These are phyloP conservation scores for Yamadazyma paraphyllophila DNA, from an alignment of 805 yeast genomes.

Conservation along the genomic window DNA sequence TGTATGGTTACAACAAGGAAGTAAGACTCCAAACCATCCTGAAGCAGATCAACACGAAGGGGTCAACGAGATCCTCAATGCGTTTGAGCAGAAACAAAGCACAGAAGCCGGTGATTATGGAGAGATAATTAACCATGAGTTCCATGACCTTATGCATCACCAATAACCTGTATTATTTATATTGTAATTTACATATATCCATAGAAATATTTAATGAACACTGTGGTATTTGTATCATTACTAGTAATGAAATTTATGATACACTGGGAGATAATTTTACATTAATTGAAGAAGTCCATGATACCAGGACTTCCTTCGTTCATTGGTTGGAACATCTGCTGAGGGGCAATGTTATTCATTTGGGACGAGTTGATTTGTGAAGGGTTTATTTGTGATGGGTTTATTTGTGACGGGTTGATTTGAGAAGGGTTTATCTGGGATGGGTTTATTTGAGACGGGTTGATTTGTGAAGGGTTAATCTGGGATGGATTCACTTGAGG, in stretches of 20 bases:
- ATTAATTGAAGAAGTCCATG: constrained; percentile 28
- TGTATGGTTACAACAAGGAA: constrained; percentile 54
- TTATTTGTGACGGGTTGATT: background rate
- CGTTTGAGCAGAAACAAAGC: constrained; percentile 3
- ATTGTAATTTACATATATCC: constrained; percentile 5
- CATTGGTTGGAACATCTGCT: constrained; percentile 35
- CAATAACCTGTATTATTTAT: background rate
- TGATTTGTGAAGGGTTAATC: background rate
- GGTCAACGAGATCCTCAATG: constrained; percentile 7
- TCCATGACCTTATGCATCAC: constrained; percentile 26
- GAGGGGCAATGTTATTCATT: constrained; percentile 30
- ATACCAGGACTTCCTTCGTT: constrained; percentile 14
- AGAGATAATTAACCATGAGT: constrained; percentile 39
- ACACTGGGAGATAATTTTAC: background rate
- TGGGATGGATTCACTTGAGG: background rate
- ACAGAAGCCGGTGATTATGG: constrained; percentile 28
- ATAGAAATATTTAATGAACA: background rate
- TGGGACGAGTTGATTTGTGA: background rate
- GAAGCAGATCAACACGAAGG: background rate
- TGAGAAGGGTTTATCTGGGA: background rate
- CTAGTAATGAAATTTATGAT: too few relatives aligned
- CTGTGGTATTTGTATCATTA: background rate
- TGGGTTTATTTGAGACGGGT: background rate
- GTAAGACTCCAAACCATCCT: background rate
- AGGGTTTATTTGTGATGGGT: background rate